phyloP scores from a whole-genome alignment of 305 asterid species.

The Solanum hybrid region DNA sequence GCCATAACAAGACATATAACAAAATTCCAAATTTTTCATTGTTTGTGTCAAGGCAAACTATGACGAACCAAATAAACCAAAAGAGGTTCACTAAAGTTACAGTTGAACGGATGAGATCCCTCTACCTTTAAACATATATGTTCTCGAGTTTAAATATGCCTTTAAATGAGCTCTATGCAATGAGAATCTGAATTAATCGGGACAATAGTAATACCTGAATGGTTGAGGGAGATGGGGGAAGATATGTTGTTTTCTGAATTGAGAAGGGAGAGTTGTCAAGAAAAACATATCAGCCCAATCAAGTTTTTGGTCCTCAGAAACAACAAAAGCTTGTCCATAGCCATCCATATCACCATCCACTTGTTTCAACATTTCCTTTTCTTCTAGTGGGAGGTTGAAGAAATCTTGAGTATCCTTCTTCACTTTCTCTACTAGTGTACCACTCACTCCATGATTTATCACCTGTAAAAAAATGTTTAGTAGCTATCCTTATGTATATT shows the following conservation, averaged over 20 bases:
- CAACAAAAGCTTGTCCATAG: constrained; percentile 45
- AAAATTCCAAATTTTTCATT: too few species aligned
- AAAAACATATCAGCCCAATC: constrained; percentile 47
- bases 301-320: constrained; percentile 49
- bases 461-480: constrained; percentile 10
- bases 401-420: constrained; percentile 22
- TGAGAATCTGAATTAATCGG: background rate
- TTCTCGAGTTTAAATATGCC: background rate
- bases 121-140: background rate
- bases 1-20: background rate
- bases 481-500: background rate
- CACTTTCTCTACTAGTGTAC: constrained; percentile 22
- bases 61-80: too few species aligned
- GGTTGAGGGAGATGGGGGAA: constrained; percentile 29
- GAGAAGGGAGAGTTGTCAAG: constrained; percentile 11
- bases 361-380: constrained; percentile 26
- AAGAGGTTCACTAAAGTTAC: background rate
- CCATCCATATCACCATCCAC: constrained; percentile 30
- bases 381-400: constrained; percentile 32
- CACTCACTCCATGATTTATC: constrained; percentile 42
- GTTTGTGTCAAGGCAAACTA: background rate
- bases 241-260: constrained; percentile 27
- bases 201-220: constrained; percentile 16
- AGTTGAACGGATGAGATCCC: background rate
- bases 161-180: background rate